phyloP scores from a whole-genome alignment of 2,329 filamentous ascomycete species.

The Phyllosticta citrichinensis region DNA sequence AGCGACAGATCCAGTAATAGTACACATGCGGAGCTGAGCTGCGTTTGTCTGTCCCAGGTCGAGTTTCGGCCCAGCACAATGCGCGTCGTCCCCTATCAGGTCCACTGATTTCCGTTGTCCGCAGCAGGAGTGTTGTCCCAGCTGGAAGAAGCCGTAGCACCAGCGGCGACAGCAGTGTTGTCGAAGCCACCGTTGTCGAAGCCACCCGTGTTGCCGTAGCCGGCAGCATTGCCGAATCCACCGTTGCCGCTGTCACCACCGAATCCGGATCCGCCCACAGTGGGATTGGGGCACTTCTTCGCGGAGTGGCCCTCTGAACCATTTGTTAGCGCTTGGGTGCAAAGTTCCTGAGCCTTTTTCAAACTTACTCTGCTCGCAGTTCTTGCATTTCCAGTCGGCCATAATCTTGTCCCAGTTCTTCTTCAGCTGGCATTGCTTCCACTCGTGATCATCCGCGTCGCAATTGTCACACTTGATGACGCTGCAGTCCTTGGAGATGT shows the following conservation, averaged over 20 bases:
- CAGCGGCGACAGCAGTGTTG: background rate
- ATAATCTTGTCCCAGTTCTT: constrained; percentile 48
- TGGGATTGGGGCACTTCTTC: constrained; percentile 6
- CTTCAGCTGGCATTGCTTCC: constrained; percentile 40
- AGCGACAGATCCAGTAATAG: no score
- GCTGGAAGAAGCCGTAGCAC: background rate
- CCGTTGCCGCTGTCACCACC: background rate
- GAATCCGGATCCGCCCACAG: background rate
- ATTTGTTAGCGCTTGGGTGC: background rate
- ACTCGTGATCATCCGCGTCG: constrained; percentile 50
- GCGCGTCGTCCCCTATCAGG: no score
- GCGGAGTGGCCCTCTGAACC: constrained; percentile 1
- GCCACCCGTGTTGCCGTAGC: background rate
- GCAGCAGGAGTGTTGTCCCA: no score
- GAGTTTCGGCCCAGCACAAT: no score
- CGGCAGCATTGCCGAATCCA: background rate
- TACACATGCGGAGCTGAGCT: no score
- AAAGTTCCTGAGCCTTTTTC: constrained; percentile 1
- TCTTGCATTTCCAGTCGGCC: constrained; percentile 36
- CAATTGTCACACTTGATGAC: constrained; percentile 47
- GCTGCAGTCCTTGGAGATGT: constrained; percentile 19
- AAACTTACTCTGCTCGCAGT: constrained; percentile 39
- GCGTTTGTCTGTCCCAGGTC: no score
- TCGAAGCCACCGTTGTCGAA: background rate
- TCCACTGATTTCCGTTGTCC: no score